Evolutionary conservation across 192 early-diverging fungal genomes (phyloP).

Genomic region (Coemansia sp.): DNA sequence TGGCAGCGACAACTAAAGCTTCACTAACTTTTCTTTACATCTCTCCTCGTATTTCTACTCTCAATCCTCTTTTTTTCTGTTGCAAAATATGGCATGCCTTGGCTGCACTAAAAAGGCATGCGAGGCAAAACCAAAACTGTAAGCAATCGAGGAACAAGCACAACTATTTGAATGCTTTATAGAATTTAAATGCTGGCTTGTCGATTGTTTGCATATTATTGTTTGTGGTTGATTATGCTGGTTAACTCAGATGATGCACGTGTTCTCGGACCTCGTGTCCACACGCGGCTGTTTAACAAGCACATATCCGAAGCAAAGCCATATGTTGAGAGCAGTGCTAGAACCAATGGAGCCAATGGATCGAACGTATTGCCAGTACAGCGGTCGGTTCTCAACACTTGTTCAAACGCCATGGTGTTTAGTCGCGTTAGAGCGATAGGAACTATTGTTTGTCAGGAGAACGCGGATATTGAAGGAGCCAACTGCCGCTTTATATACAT

Average conservation of each 20-base stretch:
- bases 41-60: conserved; percentile 1
- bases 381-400: background rate
- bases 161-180: background rate
- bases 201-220: background rate
- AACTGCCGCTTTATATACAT: background rate
- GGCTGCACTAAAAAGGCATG: background rate
- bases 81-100: background rate
- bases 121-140: background rate
- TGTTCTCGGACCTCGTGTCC: background rate
- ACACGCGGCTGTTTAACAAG: background rate
- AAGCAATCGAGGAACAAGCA: background rate
- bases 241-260: background rate
- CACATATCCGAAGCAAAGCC: background rate
- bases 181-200: background rate
- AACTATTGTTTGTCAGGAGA: background rate
- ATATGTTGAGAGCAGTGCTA: background rate
- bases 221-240: background rate
- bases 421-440: background rate
- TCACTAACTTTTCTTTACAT: background rate
- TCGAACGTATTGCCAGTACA: background rate
- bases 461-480: background rate
- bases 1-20: conserved; percentile 8
- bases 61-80: background rate
- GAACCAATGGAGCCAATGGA: background rate
- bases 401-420: background rate